A percentile compares a stretch with the other conserved stretches of the same genome.
These are phyloP conservation scores for Phyllosticta citribraziliensis DNA, from an alignment of 2,329 filamentous ascomycete genomes.

Conservation along the genomic window DNA sequence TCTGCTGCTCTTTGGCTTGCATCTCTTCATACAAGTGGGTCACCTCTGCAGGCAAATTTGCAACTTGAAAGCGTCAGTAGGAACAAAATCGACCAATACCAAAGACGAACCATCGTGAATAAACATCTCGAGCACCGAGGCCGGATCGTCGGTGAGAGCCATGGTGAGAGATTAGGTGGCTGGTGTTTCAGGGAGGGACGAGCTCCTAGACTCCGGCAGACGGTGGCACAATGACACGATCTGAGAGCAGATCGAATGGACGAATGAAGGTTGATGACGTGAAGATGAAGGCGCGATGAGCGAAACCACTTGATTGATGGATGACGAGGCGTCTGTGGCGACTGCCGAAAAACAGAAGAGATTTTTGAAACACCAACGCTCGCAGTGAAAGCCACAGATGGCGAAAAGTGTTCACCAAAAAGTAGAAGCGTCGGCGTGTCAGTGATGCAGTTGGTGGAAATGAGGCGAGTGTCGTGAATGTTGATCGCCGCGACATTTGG, in stretches of 20 bases:
- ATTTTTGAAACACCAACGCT: neutral
- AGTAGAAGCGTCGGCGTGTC: neutral
- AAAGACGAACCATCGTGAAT: conserved; percentile 49
- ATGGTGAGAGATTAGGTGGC: conserved; percentile 14
- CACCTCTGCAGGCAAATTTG: conserved; percentile 74
- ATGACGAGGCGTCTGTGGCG: no score
- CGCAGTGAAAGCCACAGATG: neutral
- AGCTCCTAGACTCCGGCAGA: neutral
- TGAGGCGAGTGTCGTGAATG: neutral
- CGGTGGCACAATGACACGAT: neutral
- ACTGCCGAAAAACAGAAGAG: neutral
- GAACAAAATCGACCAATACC: no score
- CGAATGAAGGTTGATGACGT: neutral
- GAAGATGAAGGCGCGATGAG: neutral
- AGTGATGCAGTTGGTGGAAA: neutral
- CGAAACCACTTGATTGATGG: neutral
- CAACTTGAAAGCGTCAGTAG: conserved; percentile 36
- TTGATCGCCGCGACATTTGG: neutral
- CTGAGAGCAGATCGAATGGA: neutral
- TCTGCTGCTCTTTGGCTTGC: conserved; percentile 64
- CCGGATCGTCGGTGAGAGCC: conserved; percentile 47
- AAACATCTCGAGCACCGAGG: conserved; percentile 70
- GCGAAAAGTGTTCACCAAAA: neutral
- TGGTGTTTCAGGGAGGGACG: neutral
- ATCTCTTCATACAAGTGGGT: conserved; percentile 78